Conservation (phyloP, 1,284 basidiomycete genomes). For the Tremellales sp. region DNA sequence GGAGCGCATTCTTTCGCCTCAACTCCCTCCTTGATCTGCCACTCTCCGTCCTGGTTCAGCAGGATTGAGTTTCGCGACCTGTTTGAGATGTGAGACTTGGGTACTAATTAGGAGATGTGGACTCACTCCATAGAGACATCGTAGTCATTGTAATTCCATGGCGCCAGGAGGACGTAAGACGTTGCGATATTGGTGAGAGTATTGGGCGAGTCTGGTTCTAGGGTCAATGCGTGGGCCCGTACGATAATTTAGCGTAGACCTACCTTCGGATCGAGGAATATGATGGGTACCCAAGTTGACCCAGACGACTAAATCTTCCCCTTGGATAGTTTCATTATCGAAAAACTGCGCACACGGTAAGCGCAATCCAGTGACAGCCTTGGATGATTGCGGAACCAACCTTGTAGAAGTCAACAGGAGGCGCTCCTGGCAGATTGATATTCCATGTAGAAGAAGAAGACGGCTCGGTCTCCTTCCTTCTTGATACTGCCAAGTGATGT, state of each 20-base stretch:
- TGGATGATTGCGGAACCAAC: slow-evolving; percentile 2
- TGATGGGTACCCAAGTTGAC: slow-evolving; percentile 59
- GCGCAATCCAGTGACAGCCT: neutral
- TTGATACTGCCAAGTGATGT: slow-evolving; percentile 59
- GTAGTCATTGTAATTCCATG: slow-evolving; percentile 63
- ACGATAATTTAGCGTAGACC: neutral
- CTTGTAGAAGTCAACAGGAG: slow-evolving; percentile 58
- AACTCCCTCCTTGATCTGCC: slow-evolving; percentile 53
- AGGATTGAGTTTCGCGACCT: slow-evolving; percentile 44
- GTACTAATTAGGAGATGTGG: neutral
- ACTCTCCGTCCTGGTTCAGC: slow-evolving; percentile 51
- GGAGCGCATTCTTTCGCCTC: slow-evolving; percentile 50
- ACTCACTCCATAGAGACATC: slow-evolving; percentile 54
- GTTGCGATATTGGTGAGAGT: slow-evolving; percentile 61
- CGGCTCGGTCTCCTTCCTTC: slow-evolving; percentile 60
- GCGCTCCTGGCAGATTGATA: slow-evolving; percentile 58
- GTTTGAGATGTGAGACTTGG: neutral
- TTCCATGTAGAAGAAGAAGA: slow-evolving; percentile 60
- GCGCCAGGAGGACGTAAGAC: slow-evolving; percentile 59
- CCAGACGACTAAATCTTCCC: slow-evolving; percentile 59
- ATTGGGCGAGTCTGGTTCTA: slow-evolving; percentile 45
- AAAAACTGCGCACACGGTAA: slow-evolving; percentile 54
- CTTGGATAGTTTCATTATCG: slow-evolving; percentile 53
- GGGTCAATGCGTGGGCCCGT: neutral
- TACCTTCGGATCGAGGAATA: slow-evolving; percentile 56